These are phyloP conservation scores for Calocybe cyanea DNA, from an alignment of 768 basidiomycete species.

Conservation along the genomic window DNA sequence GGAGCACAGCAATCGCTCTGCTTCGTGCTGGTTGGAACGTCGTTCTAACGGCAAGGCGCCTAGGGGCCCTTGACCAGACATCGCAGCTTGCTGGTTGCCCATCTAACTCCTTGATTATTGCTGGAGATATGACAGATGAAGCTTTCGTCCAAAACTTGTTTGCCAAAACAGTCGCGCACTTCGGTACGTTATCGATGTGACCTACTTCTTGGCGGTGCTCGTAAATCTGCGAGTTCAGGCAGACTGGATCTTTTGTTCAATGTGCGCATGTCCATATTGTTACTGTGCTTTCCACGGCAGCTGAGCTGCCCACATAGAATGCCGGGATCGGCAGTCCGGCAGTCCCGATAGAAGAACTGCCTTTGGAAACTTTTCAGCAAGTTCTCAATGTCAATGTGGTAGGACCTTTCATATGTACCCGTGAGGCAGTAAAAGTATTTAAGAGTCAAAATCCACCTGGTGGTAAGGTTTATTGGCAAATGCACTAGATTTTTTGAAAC, in stretches of 20 bases:
- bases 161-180: conserved; percentile 42
- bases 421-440: conserved; percentile 71
- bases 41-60: conserved; percentile 61
- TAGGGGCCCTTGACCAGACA: conserved; percentile 57
- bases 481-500: neutral
- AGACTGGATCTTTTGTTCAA: conserved; percentile 79
- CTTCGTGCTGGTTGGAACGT: conserved; percentile 67
- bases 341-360: conserved; percentile 54
- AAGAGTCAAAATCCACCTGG: conserved; percentile 70
- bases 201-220: too few relatives aligned
- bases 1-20: conserved; percentile 63
- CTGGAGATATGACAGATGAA: conserved; percentile 67
- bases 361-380: conserved; percentile 57
- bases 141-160: conserved; percentile 62
- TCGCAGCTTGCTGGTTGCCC: conserved; percentile 34
- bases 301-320: conserved; percentile 45
- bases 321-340: conserved; percentile 58
- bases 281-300: neutral
- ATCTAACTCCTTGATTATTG: conserved; percentile 37
- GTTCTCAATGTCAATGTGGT: conserved; percentile 71
- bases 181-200: conserved; percentile 53
- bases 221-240: conserved; percentile 31
- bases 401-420: conserved; percentile 72
- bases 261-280: conserved; percentile 32
- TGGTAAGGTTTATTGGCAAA: conserved; percentile 35